These are phyloP conservation scores for Rhodotorula taiwanensis DNA, from an alignment of 768 basidiomycete genomes.

Conservation along the genomic window DNA sequence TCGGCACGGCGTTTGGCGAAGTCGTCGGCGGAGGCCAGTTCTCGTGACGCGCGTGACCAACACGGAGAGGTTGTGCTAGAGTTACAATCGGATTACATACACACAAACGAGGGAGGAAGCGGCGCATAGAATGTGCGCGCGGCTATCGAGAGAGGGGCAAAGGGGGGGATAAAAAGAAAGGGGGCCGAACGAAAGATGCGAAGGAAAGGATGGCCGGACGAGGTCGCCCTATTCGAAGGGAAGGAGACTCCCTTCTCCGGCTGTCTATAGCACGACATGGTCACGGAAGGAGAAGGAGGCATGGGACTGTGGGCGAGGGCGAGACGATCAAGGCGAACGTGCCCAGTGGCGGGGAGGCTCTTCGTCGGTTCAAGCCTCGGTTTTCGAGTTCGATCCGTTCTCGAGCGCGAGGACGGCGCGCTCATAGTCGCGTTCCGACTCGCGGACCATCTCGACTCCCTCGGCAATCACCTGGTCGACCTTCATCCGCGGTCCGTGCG, in stretches of 20 bases:
- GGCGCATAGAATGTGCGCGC: neutral
- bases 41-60: neutral
- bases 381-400: neutral
- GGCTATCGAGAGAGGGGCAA: no score
- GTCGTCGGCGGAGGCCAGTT: conserved; percentile 40
- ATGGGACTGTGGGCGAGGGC: no score
- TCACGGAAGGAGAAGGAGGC: no score
- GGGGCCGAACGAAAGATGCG: neutral
- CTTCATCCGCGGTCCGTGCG: conserved; percentile 48
- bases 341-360: no score
- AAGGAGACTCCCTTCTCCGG: no score
- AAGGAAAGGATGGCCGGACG: no score
- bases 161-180: neutral
- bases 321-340: no score
- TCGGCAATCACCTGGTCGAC: conserved; percentile 31
- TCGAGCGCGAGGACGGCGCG: neutral
- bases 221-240: no score
- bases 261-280: no score
- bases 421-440: conserved; percentile 7
- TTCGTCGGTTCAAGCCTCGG: no score
- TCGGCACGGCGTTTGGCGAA: conserved; percentile 44
- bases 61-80: neutral
- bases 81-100: neutral
- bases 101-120: neutral
- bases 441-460: conserved; percentile 28